phyloP scores from a whole-genome alignment of 345 rosid species.

The Melaleuca quinquenervia region DNA sequence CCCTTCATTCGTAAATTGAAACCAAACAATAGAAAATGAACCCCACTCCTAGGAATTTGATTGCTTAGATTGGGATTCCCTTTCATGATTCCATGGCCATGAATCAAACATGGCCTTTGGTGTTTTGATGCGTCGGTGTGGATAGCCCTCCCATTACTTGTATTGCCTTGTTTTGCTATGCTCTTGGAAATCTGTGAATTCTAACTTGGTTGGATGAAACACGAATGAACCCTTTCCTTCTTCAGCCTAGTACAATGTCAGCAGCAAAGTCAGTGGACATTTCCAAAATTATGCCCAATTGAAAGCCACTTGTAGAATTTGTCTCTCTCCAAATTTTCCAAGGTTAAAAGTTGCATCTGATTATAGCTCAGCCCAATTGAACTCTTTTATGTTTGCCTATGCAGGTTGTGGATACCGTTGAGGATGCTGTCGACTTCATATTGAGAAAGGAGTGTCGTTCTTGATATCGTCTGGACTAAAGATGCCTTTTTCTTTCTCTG shows the following conservation, averaged over 20 bases:
- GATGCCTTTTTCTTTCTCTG: background rate
- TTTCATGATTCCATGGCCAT: background rate
- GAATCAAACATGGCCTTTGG: background rate
- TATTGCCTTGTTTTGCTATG: background rate
- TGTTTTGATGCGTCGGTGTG: background rate
- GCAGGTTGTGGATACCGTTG: conserved; percentile 76
- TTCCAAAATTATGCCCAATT: background rate
- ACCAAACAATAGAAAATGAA: background rate
- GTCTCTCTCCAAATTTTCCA: background rate
- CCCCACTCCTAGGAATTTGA: background rate
- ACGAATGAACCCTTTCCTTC: background rate
- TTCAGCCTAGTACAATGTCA: background rate
- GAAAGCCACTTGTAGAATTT: background rate
- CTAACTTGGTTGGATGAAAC: background rate
- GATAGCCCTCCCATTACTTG: background rate
- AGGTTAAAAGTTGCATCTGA: background rate
- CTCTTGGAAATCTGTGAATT: background rate
- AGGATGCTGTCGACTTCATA: conserved; percentile 70
- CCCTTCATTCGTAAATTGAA: background rate
- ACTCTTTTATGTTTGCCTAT: background rate
- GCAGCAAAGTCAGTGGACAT: too few relatives aligned
- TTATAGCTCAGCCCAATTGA: background rate
- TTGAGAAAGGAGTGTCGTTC: conserved; percentile 28
- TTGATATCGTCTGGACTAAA: background rate
- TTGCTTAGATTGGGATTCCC: background rate